Evolutionary conservation across 768 basidiomycete species (phyloP), one percentile per base, ranked within the genome.

Genomic region (Tylopilus intermedius): DNA sequence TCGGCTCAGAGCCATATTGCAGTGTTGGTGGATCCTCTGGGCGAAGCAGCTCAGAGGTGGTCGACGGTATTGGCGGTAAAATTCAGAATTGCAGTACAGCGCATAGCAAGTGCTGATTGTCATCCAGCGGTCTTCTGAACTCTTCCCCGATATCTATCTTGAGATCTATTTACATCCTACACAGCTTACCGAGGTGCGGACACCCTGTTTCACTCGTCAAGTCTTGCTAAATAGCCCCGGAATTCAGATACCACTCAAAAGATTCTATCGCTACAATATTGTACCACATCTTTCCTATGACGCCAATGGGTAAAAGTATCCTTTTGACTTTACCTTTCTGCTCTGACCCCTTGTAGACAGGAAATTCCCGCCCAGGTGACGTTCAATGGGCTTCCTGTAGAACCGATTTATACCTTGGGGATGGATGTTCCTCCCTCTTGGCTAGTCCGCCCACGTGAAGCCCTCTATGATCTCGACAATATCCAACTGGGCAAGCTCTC

Each of bases 391-490:
- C 75, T 99, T 8, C 94, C 95, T 0, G 67, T 79, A 2, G 88
- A 94, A 10, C 90, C 94, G 0, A 91, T 99, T 51, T 92, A 94
- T 61, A 98, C 95, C 0, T 77, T 98, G n/a, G 83, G 83, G 4
- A 86, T 96, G 81, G 95, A 98, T 47, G 85, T 92, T 2, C 91
- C 90, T 5, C 75, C 83, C 2, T 83, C 95, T 0, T 99, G 96
- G 96, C 82, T 97, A 7, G 94, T 93, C 26, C 85, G 91, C 10
- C 96, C 95, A 1, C 81, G 83, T 11, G 84, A 91, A 62, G 88
- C 94, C 0, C 74, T 85, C 1, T 90, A 96, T 59, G 95, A 99
- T 66, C 80, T 98, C 26, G 95, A 99, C 72, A 99, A 99, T 67
- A 87, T 99, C 53, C 89, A 94, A 42, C 80, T 98, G 7, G 78